Conservation (phyloP, 2,329 filamentous ascomycete species). For the Chaetomiaceae sp. region DNA sequence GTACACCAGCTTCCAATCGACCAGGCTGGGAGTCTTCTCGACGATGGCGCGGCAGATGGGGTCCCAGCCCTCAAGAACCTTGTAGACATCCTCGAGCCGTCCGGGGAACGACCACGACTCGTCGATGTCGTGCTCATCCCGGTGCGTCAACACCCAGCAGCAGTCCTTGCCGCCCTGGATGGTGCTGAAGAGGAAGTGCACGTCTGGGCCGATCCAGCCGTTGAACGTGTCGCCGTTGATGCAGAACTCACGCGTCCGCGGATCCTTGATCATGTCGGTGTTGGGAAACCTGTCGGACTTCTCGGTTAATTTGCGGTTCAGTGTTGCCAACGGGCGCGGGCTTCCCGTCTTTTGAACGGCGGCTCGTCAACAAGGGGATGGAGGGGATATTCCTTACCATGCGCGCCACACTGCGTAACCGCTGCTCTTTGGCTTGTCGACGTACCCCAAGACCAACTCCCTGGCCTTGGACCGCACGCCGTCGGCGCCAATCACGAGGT, state of each 20-base stretch:
- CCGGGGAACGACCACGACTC: conserved; percentile 52
- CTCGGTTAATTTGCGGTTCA: no score
- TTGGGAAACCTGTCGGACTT: conserved; percentile 38
- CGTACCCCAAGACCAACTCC: conserved; percentile 46
- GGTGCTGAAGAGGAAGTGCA: conserved; percentile 53
- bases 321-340: no score
- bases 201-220: conserved; percentile 53
- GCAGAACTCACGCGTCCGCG: conserved; percentile 49
- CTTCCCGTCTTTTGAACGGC: no score
- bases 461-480: conserved; percentile 50
- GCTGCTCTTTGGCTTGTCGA: conserved; percentile 47
- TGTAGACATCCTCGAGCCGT: conserved; percentile 47
- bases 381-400: conserved; percentile 40
- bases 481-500: conserved; percentile 51
- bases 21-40: conserved; percentile 40
- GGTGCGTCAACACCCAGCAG: conserved; percentile 55
- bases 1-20: conserved; percentile 49
- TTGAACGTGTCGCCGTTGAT: conserved; percentile 54
- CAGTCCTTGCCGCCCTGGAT: conserved; percentile 52
- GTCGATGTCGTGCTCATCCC: conserved; percentile 49
- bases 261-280: conserved; percentile 47
- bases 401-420: conserved; percentile 50
- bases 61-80: conserved; percentile 49
- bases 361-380: no score
- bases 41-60: conserved; percentile 44